Base-by-base conservation (phyloP, 2,329 filamentous ascomycete species). In the Alternaria novae-zelandiae region DNA sequence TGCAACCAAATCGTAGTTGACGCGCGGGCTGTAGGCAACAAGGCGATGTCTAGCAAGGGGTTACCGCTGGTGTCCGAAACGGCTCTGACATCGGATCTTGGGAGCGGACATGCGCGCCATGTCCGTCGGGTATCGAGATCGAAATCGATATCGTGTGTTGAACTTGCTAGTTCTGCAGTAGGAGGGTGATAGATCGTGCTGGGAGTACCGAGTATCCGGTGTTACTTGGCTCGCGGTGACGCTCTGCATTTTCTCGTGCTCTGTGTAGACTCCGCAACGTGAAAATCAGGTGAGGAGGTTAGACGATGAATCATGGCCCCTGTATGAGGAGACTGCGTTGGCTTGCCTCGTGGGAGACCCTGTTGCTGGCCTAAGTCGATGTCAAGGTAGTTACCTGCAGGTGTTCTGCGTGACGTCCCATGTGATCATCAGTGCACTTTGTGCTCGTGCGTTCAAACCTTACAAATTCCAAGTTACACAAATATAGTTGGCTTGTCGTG, bases 391-490 rank as follows among this genome's bases (percentile, higher is more conserved):
- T 45, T 61, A 54, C 25, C 30, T 53, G 32, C 44, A 50, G 17
- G 53, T 20, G 11, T 30, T 54, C 28, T 23, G 47, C 25, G 43
- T 41, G 47, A 59, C 57, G 49, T 36, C 26, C 17, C 43, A 32
- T 44, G 7, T 54, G 25, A 20, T 25, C 20, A 23, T 32, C 30
- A 28, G 44, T 50, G 60, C 43, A 28, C 50, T 12, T 21, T 43
- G 26, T 61, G 36, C 43, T 58, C 51, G 62, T 61, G 58, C 62
- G 30, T 25, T 54, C 20, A 43, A 57, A 54, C 53, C 53, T 56
- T 61, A 54, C n/a, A 50, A 30, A 17, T 26, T 26, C 2, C 26
- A 25, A 41, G 53, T 45, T 51, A 49, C 62, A 55, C 49, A 30
- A 55, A 28, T 17, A 25, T 12, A 54, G 32, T 21, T 21, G 17